A percentile compares a stretch with the other conserved stretches of the same genome.
phyloP scores from a whole-genome alignment of 768 basidiomycete species.

The Boletus tylopilopsis region DNA sequence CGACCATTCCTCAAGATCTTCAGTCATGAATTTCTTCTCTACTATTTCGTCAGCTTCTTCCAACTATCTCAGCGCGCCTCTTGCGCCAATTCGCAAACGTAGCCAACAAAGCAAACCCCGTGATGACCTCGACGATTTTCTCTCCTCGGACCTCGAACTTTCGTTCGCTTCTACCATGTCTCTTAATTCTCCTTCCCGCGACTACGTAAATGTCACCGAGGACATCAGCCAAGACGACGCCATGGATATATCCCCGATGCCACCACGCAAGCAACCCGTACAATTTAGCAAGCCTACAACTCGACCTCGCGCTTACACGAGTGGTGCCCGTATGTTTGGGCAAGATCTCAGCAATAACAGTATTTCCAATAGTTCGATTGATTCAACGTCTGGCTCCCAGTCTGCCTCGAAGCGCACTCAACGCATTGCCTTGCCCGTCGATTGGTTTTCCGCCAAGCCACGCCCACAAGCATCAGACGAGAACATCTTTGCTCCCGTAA shows the following conservation, averaged over 20 bases:
- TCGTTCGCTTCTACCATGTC: slow-evolving; percentile 85
- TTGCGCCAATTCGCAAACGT: slow-evolving; percentile 46
- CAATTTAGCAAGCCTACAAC: slow-evolving; percentile 29
- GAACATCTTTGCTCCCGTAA: slow-evolving; percentile 29
- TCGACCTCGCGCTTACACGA: slow-evolving; percentile 66
- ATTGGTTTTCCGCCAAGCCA: slow-evolving; percentile 47
- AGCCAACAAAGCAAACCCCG: slow-evolving; percentile 40
- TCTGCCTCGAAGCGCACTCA: slow-evolving; percentile 52
- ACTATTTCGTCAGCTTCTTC: slow-evolving; percentile 38
- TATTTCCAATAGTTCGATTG: slow-evolving; percentile 29
- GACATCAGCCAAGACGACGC: slow-evolving; percentile 53
- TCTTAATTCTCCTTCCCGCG: slow-evolving; percentile 63
- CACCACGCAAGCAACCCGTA: slow-evolving; percentile 28
- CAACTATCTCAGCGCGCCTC: slow-evolving; percentile 40
- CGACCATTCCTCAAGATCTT: slow-evolving; percentile 26
- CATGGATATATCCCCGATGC: slow-evolving; percentile 83
- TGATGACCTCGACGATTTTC: slow-evolving; percentile 61
- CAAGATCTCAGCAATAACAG: slow-evolving; percentile 64
- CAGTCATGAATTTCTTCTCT: slow-evolving; percentile 56
- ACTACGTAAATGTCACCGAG: slow-evolving; percentile 41
- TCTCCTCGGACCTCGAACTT: slow-evolving; percentile 73
- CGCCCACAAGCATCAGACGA: slow-evolving; percentile 21
- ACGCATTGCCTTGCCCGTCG: slow-evolving; percentile 57
- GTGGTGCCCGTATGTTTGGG: slow-evolving; percentile 65
- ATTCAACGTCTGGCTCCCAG: slow-evolving; percentile 27